Base-by-base conservation (phyloP, 2,329 filamentous ascomycete genomes). In the Dactylellina sp. region DNA sequence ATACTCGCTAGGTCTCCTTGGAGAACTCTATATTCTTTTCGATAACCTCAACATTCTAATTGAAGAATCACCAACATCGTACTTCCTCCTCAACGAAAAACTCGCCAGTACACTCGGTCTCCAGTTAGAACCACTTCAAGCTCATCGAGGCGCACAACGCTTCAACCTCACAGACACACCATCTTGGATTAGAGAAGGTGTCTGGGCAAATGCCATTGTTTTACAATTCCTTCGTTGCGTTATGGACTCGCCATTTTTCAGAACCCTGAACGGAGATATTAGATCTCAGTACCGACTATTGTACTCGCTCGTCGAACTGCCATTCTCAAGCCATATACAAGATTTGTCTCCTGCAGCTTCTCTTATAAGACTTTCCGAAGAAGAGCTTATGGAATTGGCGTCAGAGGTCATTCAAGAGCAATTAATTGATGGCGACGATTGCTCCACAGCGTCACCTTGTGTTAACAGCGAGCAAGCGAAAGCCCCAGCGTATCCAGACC, bases 211-310 rank as follows among this genome's bases (percentile, higher is more conserved):
- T 20, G 68, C 68, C 2, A 44, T 72, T 18, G 56, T 52, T 7
- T 22, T 72, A 28, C 68, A 72, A 24, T 72, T 65, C 22, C 60
- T 72, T 35, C 60, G 57, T n/a, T 65, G 39, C 11, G 68, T 72
- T 2, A 72, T 72, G 68, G 68, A 72, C 12, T 72, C 68, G 1
- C 60, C 68, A n/a, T 65, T 65, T 53, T 72, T 65, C 47, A 65
- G 61, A 22, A 72, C 52, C 6, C 52, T 72, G 18, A 56, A 28
- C 12, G 60, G 64, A 18, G 60, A 72, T 4, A n/a, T 65, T 18
- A 64, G 53, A 61, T 64, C 53, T 0, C 50, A 72, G 16, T 72
- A 65, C 22, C 24, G 53, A 24, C 53, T 65, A 5, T 60, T 72
- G 3, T 72, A 64, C 28, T 52, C 60, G 6, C 44, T 72, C n/a